Evolutionary conservation across 306 rosid species (phyloP).

Genomic region (Cucumis cinereus): DNA sequence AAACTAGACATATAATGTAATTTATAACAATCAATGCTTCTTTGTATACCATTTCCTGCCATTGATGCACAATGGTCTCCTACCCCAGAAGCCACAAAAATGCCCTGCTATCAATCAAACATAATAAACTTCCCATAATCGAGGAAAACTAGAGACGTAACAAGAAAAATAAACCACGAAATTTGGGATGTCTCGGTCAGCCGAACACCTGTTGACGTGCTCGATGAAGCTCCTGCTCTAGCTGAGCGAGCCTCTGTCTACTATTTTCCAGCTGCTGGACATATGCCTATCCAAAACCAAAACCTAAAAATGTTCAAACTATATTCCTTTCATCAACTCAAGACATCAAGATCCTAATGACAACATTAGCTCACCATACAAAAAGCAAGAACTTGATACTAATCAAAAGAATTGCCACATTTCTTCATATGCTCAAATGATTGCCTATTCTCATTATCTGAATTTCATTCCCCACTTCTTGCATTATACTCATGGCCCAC

Average conservation of each 20-base stretch:
- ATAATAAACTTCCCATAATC: not conserved
- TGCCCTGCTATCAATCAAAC: not conserved
- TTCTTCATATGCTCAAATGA: not conserved
- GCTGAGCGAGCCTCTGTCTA: constrained; percentile 46
- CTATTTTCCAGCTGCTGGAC: constrained; percentile 74
- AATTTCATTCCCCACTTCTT: not conserved
- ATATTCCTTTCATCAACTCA: constrained; percentile 17
- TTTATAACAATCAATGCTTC: not conserved
- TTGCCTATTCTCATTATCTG: not conserved
- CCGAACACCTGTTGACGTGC: constrained; percentile 56
- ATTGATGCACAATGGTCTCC: constrained; percentile 1
- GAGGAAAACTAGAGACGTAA: not conserved
- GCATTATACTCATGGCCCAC: not conserved
- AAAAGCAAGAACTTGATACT: not conserved
- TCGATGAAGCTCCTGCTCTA: constrained; percentile 69
- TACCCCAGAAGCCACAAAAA: not conserved
- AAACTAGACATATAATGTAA: not conserved
- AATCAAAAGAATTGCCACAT: not conserved
- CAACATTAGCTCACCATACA: not conserved
- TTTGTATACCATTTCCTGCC: not conserved
- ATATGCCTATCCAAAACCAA: constrained; percentile 69
- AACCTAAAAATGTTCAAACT: constrained; percentile 31
- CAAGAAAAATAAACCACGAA: not conserved
- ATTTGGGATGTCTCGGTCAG: not conserved
- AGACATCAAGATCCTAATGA: not conserved